Evolutionary conservation across 2,329 filamentous ascomycete species (phyloP).

Genomic region (Arachnomyces sp.): DNA sequence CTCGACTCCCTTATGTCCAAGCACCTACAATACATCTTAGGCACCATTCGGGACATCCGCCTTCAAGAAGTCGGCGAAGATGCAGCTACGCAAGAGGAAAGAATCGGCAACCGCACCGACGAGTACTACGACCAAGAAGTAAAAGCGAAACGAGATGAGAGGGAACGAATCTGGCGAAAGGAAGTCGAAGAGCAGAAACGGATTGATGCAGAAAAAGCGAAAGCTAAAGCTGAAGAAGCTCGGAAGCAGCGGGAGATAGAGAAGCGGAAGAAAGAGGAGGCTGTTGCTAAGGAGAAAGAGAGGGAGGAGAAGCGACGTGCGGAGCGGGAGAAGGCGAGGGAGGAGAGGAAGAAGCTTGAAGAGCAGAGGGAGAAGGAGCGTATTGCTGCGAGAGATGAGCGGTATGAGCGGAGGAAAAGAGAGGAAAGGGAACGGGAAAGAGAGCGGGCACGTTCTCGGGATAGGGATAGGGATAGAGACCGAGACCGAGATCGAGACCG

Average conservation of each 20-base stretch:
- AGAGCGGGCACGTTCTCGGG: slow-evolving; percentile 19
- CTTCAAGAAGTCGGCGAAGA: slow-evolving; percentile 52
- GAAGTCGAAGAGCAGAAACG: slow-evolving; percentile 42
- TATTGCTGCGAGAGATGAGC: slow-evolving; percentile 25
- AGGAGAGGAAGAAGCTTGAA: slow-evolving; percentile 45
- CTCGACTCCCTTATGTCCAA: slow-evolving; percentile 48
- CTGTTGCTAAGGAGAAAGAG: slow-evolving; percentile 34
- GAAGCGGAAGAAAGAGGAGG: slow-evolving; percentile 30
- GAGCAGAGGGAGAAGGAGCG: slow-evolving; percentile 46
- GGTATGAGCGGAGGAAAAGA: slow-evolving; percentile 35
- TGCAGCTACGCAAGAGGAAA: slow-evolving; percentile 45
- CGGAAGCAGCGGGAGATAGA: slow-evolving; percentile 35
- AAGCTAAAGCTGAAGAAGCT: slow-evolving; percentile 34
- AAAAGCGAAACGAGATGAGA: slow-evolving; percentile 43
- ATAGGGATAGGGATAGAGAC: slow-evolving; percentile 9
- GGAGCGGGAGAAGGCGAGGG: slow-evolving; percentile 43
- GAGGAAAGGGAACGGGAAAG: slow-evolving; percentile 35
- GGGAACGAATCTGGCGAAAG: slow-evolving; percentile 43
- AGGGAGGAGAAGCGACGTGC: slow-evolving; percentile 40
- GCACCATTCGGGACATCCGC: slow-evolving; percentile 49
- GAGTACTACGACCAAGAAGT: slow-evolving; percentile 51
- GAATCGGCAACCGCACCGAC: slow-evolving; percentile 50
- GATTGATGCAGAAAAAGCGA: slow-evolving; percentile 40
- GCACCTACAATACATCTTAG: slow-evolving; percentile 46
- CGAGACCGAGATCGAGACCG: slow-evolving; percentile 10